These are phyloP conservation scores for Kodamaea jinghongensis DNA, from an alignment of 805 yeast species.

Conservation along the genomic window DNA sequence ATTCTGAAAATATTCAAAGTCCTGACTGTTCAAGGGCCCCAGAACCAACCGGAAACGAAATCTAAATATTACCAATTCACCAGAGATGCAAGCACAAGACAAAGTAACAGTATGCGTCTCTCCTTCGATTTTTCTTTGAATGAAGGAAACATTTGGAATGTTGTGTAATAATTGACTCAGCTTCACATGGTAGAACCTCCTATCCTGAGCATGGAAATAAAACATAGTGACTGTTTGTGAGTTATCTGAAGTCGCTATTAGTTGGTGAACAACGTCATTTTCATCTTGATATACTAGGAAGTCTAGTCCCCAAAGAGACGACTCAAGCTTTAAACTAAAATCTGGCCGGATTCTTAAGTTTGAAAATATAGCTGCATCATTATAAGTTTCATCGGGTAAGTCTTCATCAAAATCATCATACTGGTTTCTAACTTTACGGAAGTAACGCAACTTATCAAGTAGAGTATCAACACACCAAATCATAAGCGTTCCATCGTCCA, in stretches of 20 bases:
- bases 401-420: not conserved
- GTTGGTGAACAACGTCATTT: conserved; percentile 20
- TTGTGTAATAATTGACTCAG: conserved; percentile 51
- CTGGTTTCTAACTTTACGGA: not conserved
- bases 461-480: conserved; percentile 34
- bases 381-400: conserved; percentile 1
- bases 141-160: conserved; percentile 49
- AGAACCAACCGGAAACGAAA: conserved; percentile 25
- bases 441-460: conserved; percentile 11
- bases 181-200: conserved; percentile 28
- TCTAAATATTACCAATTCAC: conserved; percentile 42
- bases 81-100: conserved; percentile 45
- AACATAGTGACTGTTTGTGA: conserved; percentile 45
- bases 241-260: conserved; percentile 55
- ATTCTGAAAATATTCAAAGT: conserved; percentile 11
- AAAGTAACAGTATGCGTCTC: conserved; percentile 26
- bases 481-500: conserved; percentile 53
- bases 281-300: conserved; percentile 17
- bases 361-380: conserved; percentile 12
- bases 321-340: conserved; percentile 29
- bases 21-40: conserved; percentile 23
- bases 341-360: conserved; percentile 24
- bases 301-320: conserved; percentile 67
- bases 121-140: conserved; percentile 18
- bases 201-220: conserved; percentile 26